Evolutionary conservation across 1,284 basidiomycete species (phyloP), one percentile per base, ranked within the genome.

Genomic region (Austroboletus novae-zelandiae): DNA sequence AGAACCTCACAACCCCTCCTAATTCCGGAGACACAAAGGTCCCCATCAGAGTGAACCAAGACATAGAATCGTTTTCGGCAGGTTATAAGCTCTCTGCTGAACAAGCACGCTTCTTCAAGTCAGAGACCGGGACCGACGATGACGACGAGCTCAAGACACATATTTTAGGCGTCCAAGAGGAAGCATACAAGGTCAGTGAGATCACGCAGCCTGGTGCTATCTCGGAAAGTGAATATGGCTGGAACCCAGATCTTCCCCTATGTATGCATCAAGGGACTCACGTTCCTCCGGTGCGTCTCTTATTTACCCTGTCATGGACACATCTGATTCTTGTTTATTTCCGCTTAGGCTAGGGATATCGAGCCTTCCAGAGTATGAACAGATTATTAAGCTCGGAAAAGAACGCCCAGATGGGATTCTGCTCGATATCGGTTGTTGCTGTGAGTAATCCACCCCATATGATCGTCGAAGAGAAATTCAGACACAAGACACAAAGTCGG

Each of bases 391-490:
- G 23, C 55, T 64, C 30, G 64, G 63, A 7, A 40, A 18, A 36
- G 56, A 64, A 23, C 59, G 51, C 18, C 43, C 51, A 0, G 48
- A 55, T 1, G 65, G 45, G 9, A 52, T 66, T 20, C 35, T 67
- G 4, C 32, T 67, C 4, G 65, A 67, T 20, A 27, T 67, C 9
- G 62, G 65, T 17, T 56, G 54, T 13, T 66, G 62, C n/a, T 61
- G 65, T 66, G 35, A 50, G 63, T 56, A 4, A 15, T 31, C 8
- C 6, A 5, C 17, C 6, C 15, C 14, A 3, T 2, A 0, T 9
- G 27, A 11, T 17, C 9, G 9, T 40, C 32, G 8, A 4, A 13
- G 15, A 3, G 6, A n/a, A 6, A 7, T 4, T 23, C 45, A 34
- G 20, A 23, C 20, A 23, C 20, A 30, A 14, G 11, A 29, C 23